These are phyloP conservation scores for Clohesyomyces aquaticus DNA, from an alignment of 495 filamentous ascomycete species.

Conservation along the genomic window DNA sequence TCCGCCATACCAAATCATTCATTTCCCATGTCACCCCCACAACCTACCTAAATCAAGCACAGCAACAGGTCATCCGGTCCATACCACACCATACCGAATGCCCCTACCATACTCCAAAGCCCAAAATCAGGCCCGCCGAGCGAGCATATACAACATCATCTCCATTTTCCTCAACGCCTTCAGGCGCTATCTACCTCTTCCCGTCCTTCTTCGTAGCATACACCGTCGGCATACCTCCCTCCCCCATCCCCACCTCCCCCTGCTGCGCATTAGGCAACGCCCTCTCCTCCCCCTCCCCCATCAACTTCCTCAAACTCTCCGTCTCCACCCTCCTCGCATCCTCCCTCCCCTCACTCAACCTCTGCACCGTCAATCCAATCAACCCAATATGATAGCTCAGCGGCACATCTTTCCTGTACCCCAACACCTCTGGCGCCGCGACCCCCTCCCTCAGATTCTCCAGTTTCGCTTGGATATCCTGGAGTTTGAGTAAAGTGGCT, in stretches of 20 bases:
- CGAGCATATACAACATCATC: too few species aligned
- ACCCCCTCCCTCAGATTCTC: conserved; percentile 70
- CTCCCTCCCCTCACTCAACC: conserved; percentile 61
- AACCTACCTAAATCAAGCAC: too few species aligned
- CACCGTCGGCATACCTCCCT: conserved; percentile 9
- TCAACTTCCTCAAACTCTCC: conserved; percentile 56
- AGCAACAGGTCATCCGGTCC: too few species aligned
- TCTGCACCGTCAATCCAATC: conserved; percentile 66
- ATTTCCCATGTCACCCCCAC: too few species aligned
- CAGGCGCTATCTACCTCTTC: too few species aligned
- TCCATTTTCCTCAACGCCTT: too few species aligned
- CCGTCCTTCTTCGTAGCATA: conserved; percentile 12
- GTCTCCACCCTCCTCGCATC: conserved; percentile 61
- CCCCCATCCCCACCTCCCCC: neutral
- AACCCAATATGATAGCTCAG: conserved; percentile 70
- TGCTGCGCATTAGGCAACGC: neutral
- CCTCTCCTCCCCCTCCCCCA: conserved; percentile 2
- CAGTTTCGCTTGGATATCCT: conserved; percentile 67
- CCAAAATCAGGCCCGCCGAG: too few species aligned
- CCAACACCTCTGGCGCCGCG: conserved; percentile 60
- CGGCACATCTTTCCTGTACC: conserved; percentile 56
- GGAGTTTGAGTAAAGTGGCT: conserved; percentile 64
- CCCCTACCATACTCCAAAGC: too few species aligned
- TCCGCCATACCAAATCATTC: too few species aligned
- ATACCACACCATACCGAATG: too few species aligned